Evolutionary conservation across 2,329 filamentous ascomycete species (phyloP).

Genomic region (Paecilomyces variotii): DNA sequence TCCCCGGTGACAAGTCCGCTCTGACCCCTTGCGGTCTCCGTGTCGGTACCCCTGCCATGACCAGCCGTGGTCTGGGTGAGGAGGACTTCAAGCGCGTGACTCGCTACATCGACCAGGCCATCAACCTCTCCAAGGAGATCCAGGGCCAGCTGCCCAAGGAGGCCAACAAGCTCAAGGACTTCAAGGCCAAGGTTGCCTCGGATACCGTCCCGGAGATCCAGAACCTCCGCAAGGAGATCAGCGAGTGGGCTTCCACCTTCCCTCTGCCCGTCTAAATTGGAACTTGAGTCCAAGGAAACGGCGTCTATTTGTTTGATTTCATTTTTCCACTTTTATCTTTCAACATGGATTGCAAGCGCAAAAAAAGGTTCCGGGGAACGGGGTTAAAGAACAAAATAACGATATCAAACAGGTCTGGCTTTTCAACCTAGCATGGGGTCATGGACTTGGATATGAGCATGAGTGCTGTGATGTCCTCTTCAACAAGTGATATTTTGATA

Average conservation of each 20-base stretch:
- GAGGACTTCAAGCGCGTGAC: slow-evolving; percentile 89
- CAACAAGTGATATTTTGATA: not conserved
- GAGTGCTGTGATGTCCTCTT: not conserved
- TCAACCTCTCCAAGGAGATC: slow-evolving; percentile 84
- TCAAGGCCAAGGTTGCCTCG: slow-evolving; percentile 81
- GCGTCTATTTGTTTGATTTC: not conserved
- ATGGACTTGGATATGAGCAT: not conserved
- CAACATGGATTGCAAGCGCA: not conserved
- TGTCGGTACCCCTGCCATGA: slow-evolving; percentile 97
- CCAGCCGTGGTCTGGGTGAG: slow-evolving; percentile 83
- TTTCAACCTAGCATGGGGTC: not conserved
- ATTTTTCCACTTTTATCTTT: not conserved
- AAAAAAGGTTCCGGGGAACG: not conserved
- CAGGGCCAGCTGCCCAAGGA: slow-evolving; percentile 84
- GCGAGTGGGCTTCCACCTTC: slow-evolving; percentile 79
- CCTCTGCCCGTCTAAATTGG: slow-evolving; percentile 60
- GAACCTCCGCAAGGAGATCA: slow-evolving; percentile 80
- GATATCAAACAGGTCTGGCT: not conserved
- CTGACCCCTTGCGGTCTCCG: slow-evolving; percentile 91
- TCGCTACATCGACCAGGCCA: slow-evolving; percentile 76
- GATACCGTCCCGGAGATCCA: slow-evolving; percentile 77
- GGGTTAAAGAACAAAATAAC: not conserved
- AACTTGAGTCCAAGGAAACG: not conserved
- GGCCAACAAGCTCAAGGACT: slow-evolving; percentile 99
- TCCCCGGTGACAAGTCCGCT: slow-evolving; percentile 94